These are phyloP conservation scores for Metarhizium guizhouense DNA, from an alignment of 2,329 filamentous ascomycete genomes.

Conservation along the genomic window DNA sequence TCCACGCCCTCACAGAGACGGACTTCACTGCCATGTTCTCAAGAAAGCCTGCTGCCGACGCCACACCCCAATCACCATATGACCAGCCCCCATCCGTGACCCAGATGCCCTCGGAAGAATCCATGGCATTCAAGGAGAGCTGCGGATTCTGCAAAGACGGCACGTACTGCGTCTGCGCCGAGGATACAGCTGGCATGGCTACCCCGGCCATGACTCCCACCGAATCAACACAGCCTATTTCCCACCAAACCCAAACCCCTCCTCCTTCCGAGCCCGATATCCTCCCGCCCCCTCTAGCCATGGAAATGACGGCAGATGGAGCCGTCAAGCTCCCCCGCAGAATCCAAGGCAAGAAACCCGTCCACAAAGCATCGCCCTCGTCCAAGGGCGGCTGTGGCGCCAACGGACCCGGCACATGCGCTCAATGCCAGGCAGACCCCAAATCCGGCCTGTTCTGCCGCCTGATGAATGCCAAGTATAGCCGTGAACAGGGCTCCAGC, in stretches of 20 bases:
- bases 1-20: conserved; percentile 54
- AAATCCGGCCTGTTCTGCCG: conserved; percentile 78
- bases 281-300: conserved; percentile 39
- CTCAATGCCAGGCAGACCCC: conserved; percentile 69
- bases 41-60: conserved; percentile 22
- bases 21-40: conserved; percentile 65
- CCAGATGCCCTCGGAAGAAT: conserved; percentile 25
- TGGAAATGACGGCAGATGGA: conserved; percentile 51
- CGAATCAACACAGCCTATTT: conserved; percentile 31
- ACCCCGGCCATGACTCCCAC: conserved; percentile 30
- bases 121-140: conserved; percentile 49
- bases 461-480: conserved; percentile 60
- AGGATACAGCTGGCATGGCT: conserved; percentile 36
- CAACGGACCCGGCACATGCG: conserved; percentile 69
- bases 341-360: conserved; percentile 18
- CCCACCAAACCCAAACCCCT: conserved; percentile 44
- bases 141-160: conserved; percentile 80
- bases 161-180: conserved; percentile 74
- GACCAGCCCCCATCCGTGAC: conserved; percentile 1
- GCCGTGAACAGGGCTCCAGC: conserved; percentile 27
- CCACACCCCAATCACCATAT: conserved; percentile 2
- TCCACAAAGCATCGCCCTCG: conserved; percentile 13
- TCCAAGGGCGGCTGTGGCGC: conserved; percentile 41
- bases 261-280: conserved; percentile 54
- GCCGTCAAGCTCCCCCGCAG: conserved; percentile 49